Percentiles rank a stretch among this genome's conserved stretches.
These are phyloP conservation scores for Botryosphaeria dothidea DNA, from an alignment of 2,329 filamentous ascomycete species.

Conservation along the genomic window DNA sequence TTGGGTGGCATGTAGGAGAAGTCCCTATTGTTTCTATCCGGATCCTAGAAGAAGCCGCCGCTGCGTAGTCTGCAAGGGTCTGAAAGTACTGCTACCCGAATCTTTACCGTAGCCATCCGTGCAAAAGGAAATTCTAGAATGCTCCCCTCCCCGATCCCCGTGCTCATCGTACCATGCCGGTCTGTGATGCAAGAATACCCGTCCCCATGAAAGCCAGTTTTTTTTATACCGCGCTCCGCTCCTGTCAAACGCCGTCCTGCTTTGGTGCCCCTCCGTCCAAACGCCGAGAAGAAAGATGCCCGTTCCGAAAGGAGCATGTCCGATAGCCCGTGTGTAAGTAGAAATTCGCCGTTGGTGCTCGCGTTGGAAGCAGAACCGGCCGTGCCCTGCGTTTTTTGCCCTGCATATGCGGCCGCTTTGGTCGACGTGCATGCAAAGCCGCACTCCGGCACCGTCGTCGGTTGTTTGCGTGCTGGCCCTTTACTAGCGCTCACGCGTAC, in stretches of 20 bases:
- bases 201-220: neutral
- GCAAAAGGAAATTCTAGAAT: neutral
- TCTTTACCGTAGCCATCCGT: neutral
- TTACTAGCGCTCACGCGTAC: constrained; percentile 10
- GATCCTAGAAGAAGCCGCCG: neutral
- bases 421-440: neutral
- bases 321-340: too few species aligned
- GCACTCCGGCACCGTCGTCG: neutral
- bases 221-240: neutral
- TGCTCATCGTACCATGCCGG: neutral
- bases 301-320: neutral
- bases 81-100: neutral
- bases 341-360: too few species aligned
- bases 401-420: neutral
- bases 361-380: neutral
- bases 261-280: neutral
- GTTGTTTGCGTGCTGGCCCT: neutral
- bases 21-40: neutral
- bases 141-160: neutral
- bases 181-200: neutral
- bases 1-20: too few species aligned
- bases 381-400: neutral
- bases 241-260: neutral
- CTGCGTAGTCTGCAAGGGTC: neutral
- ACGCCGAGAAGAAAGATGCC: neutral